Evolutionary conservation across 2,329 filamentous ascomycete genomes (phyloP).

Genomic region (Microsporum canis): DNA sequence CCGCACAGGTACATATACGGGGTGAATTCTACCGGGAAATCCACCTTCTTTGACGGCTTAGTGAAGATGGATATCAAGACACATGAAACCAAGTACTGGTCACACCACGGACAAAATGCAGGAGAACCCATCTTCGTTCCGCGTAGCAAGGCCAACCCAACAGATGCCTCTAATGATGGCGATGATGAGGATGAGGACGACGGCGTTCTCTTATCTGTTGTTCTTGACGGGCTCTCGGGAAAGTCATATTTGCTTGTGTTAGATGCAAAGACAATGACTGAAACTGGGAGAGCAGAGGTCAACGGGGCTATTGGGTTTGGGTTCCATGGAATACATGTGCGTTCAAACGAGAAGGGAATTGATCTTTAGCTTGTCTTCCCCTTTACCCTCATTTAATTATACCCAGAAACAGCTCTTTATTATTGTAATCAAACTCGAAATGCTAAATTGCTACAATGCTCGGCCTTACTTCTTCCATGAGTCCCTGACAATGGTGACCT

Average conservation of each 20-base stretch:
- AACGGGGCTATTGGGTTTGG: slow-evolving; percentile 41
- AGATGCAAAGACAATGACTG: slow-evolving; percentile 39
- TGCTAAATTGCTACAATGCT: too few species aligned
- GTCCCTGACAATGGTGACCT: slow-evolving; percentile 21
- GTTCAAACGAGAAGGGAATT: slow-evolving; percentile 10
- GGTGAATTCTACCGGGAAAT: slow-evolving; percentile 35
- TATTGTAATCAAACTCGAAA: background rate
- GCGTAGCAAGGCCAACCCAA: background rate
- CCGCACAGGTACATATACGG: slow-evolving; percentile 43
- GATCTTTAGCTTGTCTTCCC: slow-evolving; percentile 5
- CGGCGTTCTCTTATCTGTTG: slow-evolving; percentile 42
- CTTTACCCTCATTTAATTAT: background rate
- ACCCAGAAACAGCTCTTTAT: too few species aligned
- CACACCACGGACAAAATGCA: slow-evolving; percentile 39
- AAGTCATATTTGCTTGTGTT: slow-evolving; percentile 45
- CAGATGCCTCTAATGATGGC: background rate
- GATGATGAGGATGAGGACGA: slow-evolving; percentile 38
- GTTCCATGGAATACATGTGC: slow-evolving; percentile 41
- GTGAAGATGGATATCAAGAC: slow-evolving; percentile 43
- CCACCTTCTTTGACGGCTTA: slow-evolving; percentile 42
- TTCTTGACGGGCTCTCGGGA: slow-evolving; percentile 40
- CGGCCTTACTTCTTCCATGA: slow-evolving; percentile 21
- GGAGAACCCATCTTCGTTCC: slow-evolving; percentile 45
- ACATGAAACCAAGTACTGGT: slow-evolving; percentile 33
- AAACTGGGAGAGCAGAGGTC: slow-evolving; percentile 42